phyloP scores from a whole-genome alignment of 2,329 filamentous ascomycete species.

The Verticillium albo-atrum region DNA sequence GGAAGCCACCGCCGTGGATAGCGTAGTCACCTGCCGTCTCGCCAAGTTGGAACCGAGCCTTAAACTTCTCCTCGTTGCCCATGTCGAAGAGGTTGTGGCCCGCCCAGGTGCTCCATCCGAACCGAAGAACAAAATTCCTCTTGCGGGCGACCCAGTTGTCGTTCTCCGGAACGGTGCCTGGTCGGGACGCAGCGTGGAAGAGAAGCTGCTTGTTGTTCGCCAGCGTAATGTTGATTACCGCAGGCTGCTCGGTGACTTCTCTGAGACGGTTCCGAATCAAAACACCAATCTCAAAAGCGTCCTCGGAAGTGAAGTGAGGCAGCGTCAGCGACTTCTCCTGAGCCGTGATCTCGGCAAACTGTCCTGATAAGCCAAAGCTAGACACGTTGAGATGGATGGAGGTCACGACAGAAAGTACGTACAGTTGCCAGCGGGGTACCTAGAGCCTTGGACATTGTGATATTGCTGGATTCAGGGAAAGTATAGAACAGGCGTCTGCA shows the following conservation, averaged over 20 bases:
- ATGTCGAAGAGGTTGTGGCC: conserved; percentile 5
- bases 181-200: conserved; percentile 4
- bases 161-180: conserved; percentile 6
- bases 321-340: conserved; percentile 3
- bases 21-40: conserved; percentile 6
- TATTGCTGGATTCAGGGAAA: not conserved
- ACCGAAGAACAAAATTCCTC: conserved; percentile 5
- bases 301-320: conserved; percentile 5
- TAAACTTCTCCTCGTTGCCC: conserved; percentile 6
- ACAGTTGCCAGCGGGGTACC: not conserved
- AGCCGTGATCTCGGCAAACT: conserved; percentile 5
- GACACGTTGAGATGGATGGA: not conserved
- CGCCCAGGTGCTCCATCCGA: conserved; percentile 6
- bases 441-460: not conserved
- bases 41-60: conserved; percentile 4
- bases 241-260: conserved; percentile 3
- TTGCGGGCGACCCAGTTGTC: conserved; percentile 7
- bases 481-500: not conserved
- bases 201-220: conserved; percentile 7
- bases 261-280: conserved; percentile 5
- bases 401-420: not conserved
- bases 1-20: conserved; percentile 65
- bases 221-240: conserved; percentile 4
- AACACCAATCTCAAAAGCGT: conserved; percentile 5
- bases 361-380: not conserved